phyloP scores from a whole-genome alignment of 176 grass and related monocot species.

The Rhynchospora breviuscula region DNA sequence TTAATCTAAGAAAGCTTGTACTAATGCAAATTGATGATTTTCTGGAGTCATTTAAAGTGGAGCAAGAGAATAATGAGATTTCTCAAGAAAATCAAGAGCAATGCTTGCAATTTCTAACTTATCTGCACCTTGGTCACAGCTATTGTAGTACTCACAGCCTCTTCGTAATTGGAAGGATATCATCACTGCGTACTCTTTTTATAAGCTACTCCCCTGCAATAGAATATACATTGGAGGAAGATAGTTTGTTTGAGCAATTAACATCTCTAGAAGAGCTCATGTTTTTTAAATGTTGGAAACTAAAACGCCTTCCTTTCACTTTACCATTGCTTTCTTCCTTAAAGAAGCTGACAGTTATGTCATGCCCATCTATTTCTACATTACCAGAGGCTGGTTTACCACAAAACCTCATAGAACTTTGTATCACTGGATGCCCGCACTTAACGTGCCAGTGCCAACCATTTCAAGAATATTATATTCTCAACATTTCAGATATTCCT shows the following conservation, averaged over 20 bases:
- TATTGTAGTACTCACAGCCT: background rate
- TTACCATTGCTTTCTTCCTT: background rate
- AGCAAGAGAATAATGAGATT: background rate
- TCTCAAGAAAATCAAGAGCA: background rate
- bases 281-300: background rate
- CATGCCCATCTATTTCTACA: background rate
- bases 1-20: background rate
- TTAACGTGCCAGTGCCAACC: background rate
- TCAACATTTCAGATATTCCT: background rate
- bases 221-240: background rate
- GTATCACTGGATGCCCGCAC: background rate
- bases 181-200: background rate
- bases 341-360: background rate
- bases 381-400: background rate
- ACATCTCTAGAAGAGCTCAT: conserved; percentile 30
- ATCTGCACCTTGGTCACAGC: background rate
- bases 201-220: background rate
- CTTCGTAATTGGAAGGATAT: background rate
- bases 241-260: background rate
- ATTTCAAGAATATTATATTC: background rate
- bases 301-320: background rate
- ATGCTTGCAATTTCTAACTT: background rate
- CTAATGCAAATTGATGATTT: background rate
- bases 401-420: background rate
- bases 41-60: no score